phyloP scores from a whole-genome alignment of 768 basidiomycete species.

The Boletus pseudopeckii region DNA sequence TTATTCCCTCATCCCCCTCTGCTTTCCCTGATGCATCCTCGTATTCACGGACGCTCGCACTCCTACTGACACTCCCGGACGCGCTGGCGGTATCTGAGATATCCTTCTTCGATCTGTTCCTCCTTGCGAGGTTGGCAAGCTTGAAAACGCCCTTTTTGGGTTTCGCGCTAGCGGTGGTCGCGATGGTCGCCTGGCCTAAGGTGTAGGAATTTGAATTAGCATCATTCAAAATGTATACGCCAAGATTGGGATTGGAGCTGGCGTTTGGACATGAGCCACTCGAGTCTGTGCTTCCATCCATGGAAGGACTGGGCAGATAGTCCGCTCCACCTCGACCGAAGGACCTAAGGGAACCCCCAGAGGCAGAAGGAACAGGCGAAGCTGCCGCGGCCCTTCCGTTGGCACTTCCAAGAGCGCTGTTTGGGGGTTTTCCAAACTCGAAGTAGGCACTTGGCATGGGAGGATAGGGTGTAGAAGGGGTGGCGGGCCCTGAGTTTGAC shows the following conservation, averaged over 20 bases:
- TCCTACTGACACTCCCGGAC: conserved; percentile 9
- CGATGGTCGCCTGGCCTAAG: not conserved
- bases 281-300: conserved; percentile 29
- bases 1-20: conserved; percentile 58
- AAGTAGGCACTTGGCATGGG: not conserved
- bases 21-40: not conserved
- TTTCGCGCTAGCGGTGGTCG: conserved; percentile 7
- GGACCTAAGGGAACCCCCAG: conserved; percentile 18
- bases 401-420: not conserved
- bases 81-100: conserved; percentile 23
- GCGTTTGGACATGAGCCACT: conserved; percentile 17
- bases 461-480: conserved; percentile 18
- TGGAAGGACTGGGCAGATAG: conserved; percentile 12
- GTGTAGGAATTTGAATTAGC: conserved; percentile 18
- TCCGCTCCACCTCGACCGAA: conserved; percentile 8
- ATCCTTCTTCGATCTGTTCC: conserved; percentile 32
- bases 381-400: conserved; percentile 8
- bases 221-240: conserved; percentile 12
- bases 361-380: conserved; percentile 20
- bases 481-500: conserved; percentile 15
- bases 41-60: conserved; percentile 12
- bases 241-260: not conserved
- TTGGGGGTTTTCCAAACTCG: conserved; percentile 8
- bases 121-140: conserved; percentile 33
- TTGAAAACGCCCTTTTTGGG: conserved; percentile 35